phyloP scores from a whole-genome alignment of 2,329 filamentous ascomycete species.

The Parafenestella ontariensis region DNA sequence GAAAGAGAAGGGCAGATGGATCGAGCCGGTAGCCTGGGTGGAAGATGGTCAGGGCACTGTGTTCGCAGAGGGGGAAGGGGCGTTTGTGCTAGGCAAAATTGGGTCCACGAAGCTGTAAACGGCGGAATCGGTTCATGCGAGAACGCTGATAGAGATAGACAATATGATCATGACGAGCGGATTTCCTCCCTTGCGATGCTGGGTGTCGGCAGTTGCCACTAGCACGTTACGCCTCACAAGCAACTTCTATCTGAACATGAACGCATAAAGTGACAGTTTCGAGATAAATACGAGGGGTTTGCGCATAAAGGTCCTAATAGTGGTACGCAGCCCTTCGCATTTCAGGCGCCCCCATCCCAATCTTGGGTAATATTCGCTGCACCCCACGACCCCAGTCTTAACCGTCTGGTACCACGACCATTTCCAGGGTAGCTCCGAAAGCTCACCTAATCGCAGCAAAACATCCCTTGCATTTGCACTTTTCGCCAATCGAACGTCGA shows the following conservation, averaged over 20 bases:
- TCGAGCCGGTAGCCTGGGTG: constrained; percentile 28
- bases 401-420: background rate
- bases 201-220: too few relatives aligned
- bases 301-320: background rate
- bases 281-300: background rate
- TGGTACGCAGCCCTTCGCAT: background rate
- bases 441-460: background rate
- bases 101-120: constrained; percentile 10
- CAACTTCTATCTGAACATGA: background rate
- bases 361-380: background rate
- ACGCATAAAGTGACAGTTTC: background rate
- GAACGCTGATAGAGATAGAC: background rate
- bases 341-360: background rate
- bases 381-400: background rate
- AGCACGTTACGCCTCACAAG: background rate
- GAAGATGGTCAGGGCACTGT: constrained; percentile 35
- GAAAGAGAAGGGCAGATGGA: constrained; percentile 30
- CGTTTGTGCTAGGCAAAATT: constrained; percentile 29
- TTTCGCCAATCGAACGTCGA: background rate
- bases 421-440: background rate
- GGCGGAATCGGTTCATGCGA: background rate
- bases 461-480: background rate
- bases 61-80: constrained; percentile 27
- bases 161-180: background rate
- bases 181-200: background rate